Conservation (phyloP, 2,329 filamentous ascomycete species). For the Penicillium sp. region DNA sequence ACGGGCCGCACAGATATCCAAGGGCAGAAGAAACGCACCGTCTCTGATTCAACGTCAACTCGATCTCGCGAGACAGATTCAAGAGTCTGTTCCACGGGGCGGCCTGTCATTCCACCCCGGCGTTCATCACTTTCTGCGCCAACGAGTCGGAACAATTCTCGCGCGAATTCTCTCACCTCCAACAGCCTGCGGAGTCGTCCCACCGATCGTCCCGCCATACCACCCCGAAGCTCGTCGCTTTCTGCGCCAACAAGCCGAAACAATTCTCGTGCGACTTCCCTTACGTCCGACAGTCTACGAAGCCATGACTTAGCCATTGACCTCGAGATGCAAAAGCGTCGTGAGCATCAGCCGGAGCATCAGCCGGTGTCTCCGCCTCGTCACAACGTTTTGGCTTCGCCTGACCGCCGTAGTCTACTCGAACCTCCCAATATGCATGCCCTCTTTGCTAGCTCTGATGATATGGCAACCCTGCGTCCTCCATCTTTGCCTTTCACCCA, state of each 20-base stretch:
- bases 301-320: conserved; percentile 28
- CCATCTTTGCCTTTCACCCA: conserved; percentile 44
- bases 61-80: conserved; percentile 21
- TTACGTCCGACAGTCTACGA: conserved; percentile 38
- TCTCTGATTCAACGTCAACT: conserved; percentile 34
- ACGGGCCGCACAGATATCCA: conserved; percentile 28
- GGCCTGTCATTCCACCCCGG: conserved; percentile 33
- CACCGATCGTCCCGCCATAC: conserved; percentile 28
- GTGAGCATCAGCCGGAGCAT: conserved; percentile 15
- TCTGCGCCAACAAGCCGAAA: conserved; percentile 41
- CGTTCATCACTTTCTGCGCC: conserved; percentile 42
- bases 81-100: conserved; percentile 23
- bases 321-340: conserved; percentile 17
- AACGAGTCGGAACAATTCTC: conserved; percentile 39
- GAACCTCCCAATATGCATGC: conserved; percentile 31
- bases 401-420: conserved; percentile 11
- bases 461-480: conserved; percentile 38
- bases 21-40: conserved; percentile 29
- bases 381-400: conserved; percentile 15
- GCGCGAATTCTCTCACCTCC: conserved; percentile 39
- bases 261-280: conserved; percentile 38
- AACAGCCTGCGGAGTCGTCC: conserved; percentile 32
- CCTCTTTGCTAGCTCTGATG: conserved; percentile 31
- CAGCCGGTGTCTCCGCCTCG: conserved; percentile 18
- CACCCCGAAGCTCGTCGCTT: conserved; percentile 38